Evolutionary conservation across 768 basidiomycete genomes (phyloP).

Genomic region (Wakefieldia striispora): DNA sequence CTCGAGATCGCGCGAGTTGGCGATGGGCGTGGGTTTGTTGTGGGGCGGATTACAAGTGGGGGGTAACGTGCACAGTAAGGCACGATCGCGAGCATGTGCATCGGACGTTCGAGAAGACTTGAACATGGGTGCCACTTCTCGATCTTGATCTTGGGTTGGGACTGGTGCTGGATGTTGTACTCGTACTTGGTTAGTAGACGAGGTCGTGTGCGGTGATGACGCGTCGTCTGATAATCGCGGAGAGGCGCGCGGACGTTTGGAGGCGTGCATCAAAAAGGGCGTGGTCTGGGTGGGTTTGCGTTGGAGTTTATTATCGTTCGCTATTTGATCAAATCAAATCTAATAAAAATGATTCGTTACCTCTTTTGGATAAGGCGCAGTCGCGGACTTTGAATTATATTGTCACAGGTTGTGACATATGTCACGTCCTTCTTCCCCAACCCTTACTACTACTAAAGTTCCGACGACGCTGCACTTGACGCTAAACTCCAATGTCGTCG

Average conservation of each 20-base stretch:
- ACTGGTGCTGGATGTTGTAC: not conserved
- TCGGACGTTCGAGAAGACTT: conserved; percentile 34
- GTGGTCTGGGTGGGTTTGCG: not conserved
- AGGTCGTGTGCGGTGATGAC: conserved; percentile 36
- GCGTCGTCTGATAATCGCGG: conserved; percentile 29
- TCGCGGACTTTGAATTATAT: conserved; percentile 21
- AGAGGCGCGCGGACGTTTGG: conserved; percentile 33
- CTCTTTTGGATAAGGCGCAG: too few species aligned
- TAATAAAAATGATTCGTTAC: too few species aligned
- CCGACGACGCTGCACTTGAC: too few species aligned
- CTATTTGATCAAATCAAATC: too few species aligned
- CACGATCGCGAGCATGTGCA: conserved; percentile 29
- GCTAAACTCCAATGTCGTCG: conserved; percentile 48
- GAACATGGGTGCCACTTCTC: conserved; percentile 26
- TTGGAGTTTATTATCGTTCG: not conserved
- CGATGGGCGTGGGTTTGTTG: conserved; percentile 57
- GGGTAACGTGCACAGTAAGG: conserved; percentile 69
- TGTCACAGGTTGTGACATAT: conserved; percentile 16
- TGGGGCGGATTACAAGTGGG: conserved; percentile 73
- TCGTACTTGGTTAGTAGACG: not conserved
- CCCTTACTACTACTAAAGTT: too few species aligned
- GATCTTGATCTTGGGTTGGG: conserved; percentile 8
- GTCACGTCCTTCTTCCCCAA: conserved; percentile 2
- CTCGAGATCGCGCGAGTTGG: conserved; percentile 69
- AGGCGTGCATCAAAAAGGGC: conserved; percentile 17